Evolutionary conservation across 2,329 filamentous ascomycete species (phyloP), one percentile per base, ranked within the genome.

Genomic region (Fusarium mexicanum): DNA sequence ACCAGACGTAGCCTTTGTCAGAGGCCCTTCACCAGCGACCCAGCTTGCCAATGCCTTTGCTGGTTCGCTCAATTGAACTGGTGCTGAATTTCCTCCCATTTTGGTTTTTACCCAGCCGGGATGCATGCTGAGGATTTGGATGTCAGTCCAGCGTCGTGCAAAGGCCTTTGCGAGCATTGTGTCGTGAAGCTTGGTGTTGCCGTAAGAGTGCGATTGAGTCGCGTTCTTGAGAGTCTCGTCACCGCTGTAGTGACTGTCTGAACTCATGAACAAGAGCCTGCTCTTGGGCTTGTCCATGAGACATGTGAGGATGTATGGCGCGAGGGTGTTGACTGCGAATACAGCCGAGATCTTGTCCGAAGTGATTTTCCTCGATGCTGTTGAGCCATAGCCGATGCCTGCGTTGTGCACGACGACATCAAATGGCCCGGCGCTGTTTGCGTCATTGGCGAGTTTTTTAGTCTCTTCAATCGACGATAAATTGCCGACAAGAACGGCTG

Each of bases 51-150:
- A 50, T 6, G 72, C 62, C 18, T 64, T 59, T 4, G 69, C 66
- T 17, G 73, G 72, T 8, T 71, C 51, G 3, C 60, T 61, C 0
- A 57, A n/a, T 1, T 47, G 41, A 12, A 71, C 65, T 24, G 74
- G 73, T 4, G 74, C 74, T 17, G 64, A 61, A 18, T 8, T 38
- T 29, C 73, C 69, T 22, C 74, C 74, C 71, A 76, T 74, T 29
- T 76, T 76, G 7, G 74, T 76, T 40, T 59, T 67, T 5, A 76
- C 74, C 74, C 73, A 76, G 7, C 74, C 74, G 0, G 74, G 74
- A 20, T 76, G 68, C 67, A 76, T 74, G 46, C 71, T 75, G 13
- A 76, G 22, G 13, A 76, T 60, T 24, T 74, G 71, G 13, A 76
- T 64, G 12, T 68, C 63, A 1, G 41, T 51, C 61, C 71, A 74